Evolutionary conservation across 1,284 basidiomycete genomes (phyloP).

Genomic region (Papiliotrema flavescens): DNA sequence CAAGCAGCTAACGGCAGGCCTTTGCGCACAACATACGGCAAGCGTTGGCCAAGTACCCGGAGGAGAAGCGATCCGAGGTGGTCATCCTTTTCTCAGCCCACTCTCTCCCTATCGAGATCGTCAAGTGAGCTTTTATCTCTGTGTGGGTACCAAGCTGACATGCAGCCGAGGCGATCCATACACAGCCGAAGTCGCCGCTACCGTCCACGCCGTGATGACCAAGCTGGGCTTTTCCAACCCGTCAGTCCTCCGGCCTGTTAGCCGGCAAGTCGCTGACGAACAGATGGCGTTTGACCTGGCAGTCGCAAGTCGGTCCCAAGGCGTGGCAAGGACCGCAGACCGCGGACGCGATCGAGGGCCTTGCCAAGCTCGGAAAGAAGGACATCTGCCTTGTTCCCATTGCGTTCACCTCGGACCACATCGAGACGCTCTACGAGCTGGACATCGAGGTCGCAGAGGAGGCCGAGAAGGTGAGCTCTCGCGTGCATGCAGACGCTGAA

Average conservation of each 20-base stretch:
- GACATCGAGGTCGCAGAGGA: conserved; percentile 93
- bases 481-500: neutral
- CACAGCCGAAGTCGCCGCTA: conserved; percentile 89
- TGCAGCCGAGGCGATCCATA: conserved; percentile 94
- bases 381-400: conserved; percentile 88
- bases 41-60: conserved; percentile 76
- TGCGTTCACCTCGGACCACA: conserved; percentile 98
- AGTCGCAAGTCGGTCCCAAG: conserved; percentile 93
- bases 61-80: conserved; percentile 62
- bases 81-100: conserved; percentile 96
- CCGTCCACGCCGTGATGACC: conserved; percentile 86
- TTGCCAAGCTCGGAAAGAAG: conserved; percentile 83
- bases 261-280: conserved; percentile 2
- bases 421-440: conserved; percentile 96
- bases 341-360: conserved; percentile 82
- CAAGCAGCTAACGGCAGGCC: conserved; percentile 56
- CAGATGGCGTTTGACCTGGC: conserved; percentile 91
- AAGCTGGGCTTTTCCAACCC: conserved; percentile 65
- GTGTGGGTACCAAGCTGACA: neutral
- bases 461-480: conserved; percentile 69
- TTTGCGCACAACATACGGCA: conserved; percentile 83
- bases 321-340: conserved; percentile 99
- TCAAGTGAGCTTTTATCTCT: conserved; percentile 56
- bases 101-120: conserved; percentile 93
- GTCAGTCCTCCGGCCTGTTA: conserved; percentile 39